Evolutionary conservation across 352 stramenopile genomes (phyloP), one percentile per base, ranked within the genome.

Genomic region (Pythium monospermum): DNA sequence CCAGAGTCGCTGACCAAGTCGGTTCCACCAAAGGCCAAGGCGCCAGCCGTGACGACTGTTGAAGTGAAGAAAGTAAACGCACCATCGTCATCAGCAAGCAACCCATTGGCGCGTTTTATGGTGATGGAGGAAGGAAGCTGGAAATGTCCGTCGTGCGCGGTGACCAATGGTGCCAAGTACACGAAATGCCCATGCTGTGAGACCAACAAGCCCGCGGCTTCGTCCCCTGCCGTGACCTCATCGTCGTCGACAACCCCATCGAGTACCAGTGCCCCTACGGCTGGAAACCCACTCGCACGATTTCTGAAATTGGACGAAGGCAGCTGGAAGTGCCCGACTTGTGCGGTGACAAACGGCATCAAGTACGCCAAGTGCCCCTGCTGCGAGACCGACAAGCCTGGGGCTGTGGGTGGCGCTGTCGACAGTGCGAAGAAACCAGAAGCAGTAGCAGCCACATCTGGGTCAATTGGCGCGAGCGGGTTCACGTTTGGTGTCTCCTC

Each of bases 121-220:
- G 67, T 89, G 43, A 16, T 39, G 15, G 55, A 53, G n/a, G 33
- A 43, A 25, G 80, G 78, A 26, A 85, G 77, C 46, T 94, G 83
- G 83, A 89, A 78, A 45, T 94, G 83, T 26, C 73, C 83, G 27
- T 76, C 66, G 35, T 94, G 83, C 43, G 66, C 75, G 19, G 83
- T 94, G 4, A 71, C 70, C 32, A 94, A 94, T 42, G 68, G 73
- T 25, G 58, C 52, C 1, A 69, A 69, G 3, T 62, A 68, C 31
- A 33, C 58, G 4, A 94, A 94, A 63, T 94, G 83, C 41, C 83
- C 83, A 16, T 94, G 83, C 57, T 94, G 82, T 31, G 82, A 93
- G 33, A 81, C 73, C 6, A 46, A 46, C 5, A 83, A 87, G 33
- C 80, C 77, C 22, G 18, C 36, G 31, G 13, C 43, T 27, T 13